phyloP scores from a whole-genome alignment of 352 stramenopile genomes.

The Phytophthora pisi region DNA sequence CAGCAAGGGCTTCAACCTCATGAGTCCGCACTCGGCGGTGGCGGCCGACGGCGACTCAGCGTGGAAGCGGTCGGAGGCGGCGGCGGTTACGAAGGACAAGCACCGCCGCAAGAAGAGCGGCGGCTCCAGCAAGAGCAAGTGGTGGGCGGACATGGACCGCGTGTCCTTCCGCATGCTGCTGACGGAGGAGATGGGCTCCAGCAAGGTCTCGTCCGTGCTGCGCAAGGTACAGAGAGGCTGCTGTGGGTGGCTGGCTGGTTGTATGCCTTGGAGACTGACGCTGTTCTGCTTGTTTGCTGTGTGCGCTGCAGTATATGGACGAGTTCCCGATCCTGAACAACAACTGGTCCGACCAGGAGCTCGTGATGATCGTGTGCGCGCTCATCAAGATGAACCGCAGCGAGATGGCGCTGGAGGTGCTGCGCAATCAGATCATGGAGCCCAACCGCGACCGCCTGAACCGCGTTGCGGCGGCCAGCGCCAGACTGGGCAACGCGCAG shows the following conservation, averaged over 20 bases:
- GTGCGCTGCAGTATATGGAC: conserved; percentile 55
- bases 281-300: neutral
- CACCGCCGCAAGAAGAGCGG: conserved; percentile 3
- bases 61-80: neutral
- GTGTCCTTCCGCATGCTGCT: conserved; percentile 65
- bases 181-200: conserved; percentile 60
- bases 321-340: conserved; percentile 69
- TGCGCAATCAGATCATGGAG: conserved; percentile 69
- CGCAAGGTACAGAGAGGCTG: conserved; percentile 38
- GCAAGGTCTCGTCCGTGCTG: conserved; percentile 58
- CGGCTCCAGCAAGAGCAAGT: conserved; percentile 32
- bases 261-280: neutral
- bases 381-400: conserved; percentile 80
- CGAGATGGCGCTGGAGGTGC: conserved; percentile 57
- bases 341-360: conserved; percentile 70
- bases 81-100: conserved; percentile 5
- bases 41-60: neutral
- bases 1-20: conserved; percentile 34
- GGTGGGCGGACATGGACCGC: conserved; percentile 65
- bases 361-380: conserved; percentile 74
- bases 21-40: conserved; percentile 1
- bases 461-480: conserved; percentile 70
- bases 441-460: conserved; percentile 60
- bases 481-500: conserved; percentile 63
- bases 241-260: conserved; percentile 7